Evolutionary conservation across 1,284 basidiomycete genomes (phyloP).

Genomic region (Cutaneotrichosporon curvatum): DNA sequence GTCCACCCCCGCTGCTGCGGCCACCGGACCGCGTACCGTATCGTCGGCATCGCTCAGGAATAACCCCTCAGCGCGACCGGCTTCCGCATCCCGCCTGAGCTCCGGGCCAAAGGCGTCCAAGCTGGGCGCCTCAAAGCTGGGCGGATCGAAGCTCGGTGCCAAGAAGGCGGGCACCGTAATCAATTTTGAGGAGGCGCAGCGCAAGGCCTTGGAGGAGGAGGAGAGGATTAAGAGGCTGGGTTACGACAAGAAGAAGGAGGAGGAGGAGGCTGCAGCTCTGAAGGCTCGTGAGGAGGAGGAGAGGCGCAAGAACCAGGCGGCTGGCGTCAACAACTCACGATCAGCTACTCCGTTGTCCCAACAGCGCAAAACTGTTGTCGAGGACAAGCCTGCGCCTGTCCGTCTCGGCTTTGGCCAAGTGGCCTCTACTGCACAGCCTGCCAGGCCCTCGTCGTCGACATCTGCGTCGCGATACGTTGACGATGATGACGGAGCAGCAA

Average conservation of each 20-base stretch:
- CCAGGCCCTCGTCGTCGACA: slow-evolving; percentile 47
- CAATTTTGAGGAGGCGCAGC: slow-evolving; percentile 86
- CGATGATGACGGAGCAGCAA: slow-evolving; percentile 66
- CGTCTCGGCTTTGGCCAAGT: slow-evolving; percentile 77
- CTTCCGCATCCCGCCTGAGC: slow-evolving; percentile 49
- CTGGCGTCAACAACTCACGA: slow-evolving; percentile 23
- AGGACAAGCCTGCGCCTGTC: slow-evolving; percentile 35
- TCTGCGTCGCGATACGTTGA: slow-evolving; percentile 11
- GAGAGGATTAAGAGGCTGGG: slow-evolving; percentile 74
- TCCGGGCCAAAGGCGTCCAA: slow-evolving; percentile 50
- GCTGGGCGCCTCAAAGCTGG: slow-evolving; percentile 55
- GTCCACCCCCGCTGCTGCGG: slow-evolving; percentile 8
- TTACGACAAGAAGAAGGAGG: slow-evolving; percentile 75
- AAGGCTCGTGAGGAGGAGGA: slow-evolving; percentile 53
- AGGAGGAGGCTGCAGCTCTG: slow-evolving; percentile 50
- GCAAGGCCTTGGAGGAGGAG: slow-evolving; percentile 78
- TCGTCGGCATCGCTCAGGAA: slow-evolving; percentile 47
- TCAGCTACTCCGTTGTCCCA: slow-evolving; percentile 11
- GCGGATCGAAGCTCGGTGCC: slow-evolving; percentile 59
- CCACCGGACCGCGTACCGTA: slow-evolving; percentile 44
- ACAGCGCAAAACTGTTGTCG: slow-evolving; percentile 24
- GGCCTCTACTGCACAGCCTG: slow-evolving; percentile 44
- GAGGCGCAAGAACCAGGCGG: slow-evolving; percentile 50
- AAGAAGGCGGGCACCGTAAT: slow-evolving; percentile 68
- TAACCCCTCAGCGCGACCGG: slow-evolving; percentile 49